phyloP scores from a whole-genome alignment of 2,329 filamentous ascomycete species.

The Hawksworthiomyces lignivorus region DNA sequence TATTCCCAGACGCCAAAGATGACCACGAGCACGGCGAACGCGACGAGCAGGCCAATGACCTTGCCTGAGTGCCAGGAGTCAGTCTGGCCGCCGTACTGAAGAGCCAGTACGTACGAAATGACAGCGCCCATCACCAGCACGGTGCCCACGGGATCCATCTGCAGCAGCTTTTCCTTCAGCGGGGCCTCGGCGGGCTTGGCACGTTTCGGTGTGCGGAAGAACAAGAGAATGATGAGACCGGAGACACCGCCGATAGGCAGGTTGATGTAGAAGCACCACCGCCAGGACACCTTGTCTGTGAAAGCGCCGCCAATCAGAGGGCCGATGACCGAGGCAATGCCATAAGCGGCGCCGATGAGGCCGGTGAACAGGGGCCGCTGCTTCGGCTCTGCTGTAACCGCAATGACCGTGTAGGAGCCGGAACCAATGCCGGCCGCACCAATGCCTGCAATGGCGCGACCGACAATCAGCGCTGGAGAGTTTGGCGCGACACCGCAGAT shows the following conservation, averaged over 20 bases:
- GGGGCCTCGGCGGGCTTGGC: conserved; percentile 23
- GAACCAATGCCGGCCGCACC: conserved; percentile 33
- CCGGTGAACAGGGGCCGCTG: conserved; percentile 22
- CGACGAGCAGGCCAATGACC: conserved; percentile 29
- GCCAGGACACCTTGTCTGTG: conserved; percentile 19
- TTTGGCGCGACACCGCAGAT: conserved; percentile 43
- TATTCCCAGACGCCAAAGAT: conserved; percentile 26
- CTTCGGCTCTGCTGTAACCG: conserved; percentile 19
- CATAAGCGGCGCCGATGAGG: conserved; percentile 13
- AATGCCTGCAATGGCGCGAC: conserved; percentile 41
- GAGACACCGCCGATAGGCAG: conserved; percentile 23
- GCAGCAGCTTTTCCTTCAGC: conserved; percentile 30
- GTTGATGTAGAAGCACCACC: conserved; percentile 26
- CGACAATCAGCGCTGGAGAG: conserved; percentile 41
- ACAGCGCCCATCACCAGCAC: conserved; percentile 30
- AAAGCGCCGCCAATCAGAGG: conserved; percentile 22
- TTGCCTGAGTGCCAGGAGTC: conserved; percentile 27
- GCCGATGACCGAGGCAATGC: conserved; percentile 23
- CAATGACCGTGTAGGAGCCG: conserved; percentile 34
- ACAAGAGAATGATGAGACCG: conserved; percentile 20
- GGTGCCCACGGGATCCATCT: conserved; percentile 34
- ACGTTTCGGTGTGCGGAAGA: conserved; percentile 28
- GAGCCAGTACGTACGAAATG: conserved; percentile 31
- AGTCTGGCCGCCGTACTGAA: conserved; percentile 35
- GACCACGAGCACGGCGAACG: conserved; percentile 17